Conservation (phyloP, 164 flowering plant species). For the Cinnamomum micranthum region DNA sequence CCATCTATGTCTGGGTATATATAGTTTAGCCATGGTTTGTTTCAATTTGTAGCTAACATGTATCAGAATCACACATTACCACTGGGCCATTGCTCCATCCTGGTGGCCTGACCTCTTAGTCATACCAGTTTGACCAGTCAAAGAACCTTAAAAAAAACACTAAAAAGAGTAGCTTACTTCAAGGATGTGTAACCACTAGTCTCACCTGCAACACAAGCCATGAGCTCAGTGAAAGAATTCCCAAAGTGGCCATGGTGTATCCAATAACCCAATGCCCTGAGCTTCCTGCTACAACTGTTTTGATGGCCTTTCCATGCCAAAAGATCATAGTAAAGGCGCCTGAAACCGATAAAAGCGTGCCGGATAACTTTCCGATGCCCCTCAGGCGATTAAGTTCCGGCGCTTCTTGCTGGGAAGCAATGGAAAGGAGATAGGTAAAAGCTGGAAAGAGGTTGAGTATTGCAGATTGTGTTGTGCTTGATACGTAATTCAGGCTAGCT, state of each 20-base stretch:
- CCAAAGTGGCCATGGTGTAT: conserved; percentile 10
- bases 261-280: conserved; percentile 8
- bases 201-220: conserved; percentile 21
- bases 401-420: conserved; percentile 11
- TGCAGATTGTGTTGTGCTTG: conserved; percentile 18
- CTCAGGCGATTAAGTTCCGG: conserved; percentile 12
- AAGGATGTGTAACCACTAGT: not conserved
- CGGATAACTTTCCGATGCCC: conserved; percentile 16
- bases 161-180: too few relatives aligned
- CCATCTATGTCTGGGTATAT: too few relatives aligned
- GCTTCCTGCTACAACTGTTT: not conserved
- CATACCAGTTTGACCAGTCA: too few relatives aligned
- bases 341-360: conserved; percentile 9
- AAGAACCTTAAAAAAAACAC: too few relatives aligned
- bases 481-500: conserved; percentile 16
- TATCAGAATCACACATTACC: too few relatives aligned
- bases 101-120: too few relatives aligned
- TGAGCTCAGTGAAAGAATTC: conserved; percentile 9
- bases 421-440: conserved; percentile 15
- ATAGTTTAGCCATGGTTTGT: too few relatives aligned
- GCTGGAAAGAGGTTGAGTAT: conserved; percentile 17
- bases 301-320: conserved; percentile 2
- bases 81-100: too few relatives aligned
- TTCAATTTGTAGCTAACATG: too few relatives aligned
- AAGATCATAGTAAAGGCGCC: conserved; percentile 14